Conservation (phyloP, 495 filamentous ascomycete genomes). For the Emericellopsis terricola region DNA sequence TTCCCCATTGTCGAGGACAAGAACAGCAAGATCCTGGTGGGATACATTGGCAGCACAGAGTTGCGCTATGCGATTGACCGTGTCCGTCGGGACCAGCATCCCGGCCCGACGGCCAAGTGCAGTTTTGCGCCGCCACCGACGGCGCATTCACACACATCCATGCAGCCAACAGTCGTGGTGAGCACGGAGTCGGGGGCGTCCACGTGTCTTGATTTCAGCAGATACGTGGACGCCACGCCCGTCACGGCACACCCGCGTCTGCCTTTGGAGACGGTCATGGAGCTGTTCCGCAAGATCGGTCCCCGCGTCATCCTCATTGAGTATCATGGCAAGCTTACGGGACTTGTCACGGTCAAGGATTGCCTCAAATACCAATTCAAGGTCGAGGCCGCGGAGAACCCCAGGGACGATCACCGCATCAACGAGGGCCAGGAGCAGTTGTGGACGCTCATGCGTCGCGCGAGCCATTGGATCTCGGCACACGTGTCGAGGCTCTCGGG, state of each 20-base stretch:
- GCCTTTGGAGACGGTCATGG: conserved; percentile 93
- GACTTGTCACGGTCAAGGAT: conserved; percentile 91
- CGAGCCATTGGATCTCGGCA: conserved; percentile 36
- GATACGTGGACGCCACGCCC: conserved; percentile 80
- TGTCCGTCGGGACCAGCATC: conserved; percentile 55
- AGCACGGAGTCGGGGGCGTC: conserved; percentile 23
- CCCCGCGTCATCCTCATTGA: conserved; percentile 89
- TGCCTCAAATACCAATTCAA: conserved; percentile 97
- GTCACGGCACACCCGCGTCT: conserved; percentile 82
- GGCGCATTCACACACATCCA: conserved; percentile 23
- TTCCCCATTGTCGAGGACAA: conserved; percentile 81
- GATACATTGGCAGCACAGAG: conserved; percentile 92
- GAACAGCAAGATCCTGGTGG: conserved; percentile 52
- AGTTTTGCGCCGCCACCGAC: conserved; percentile 47
- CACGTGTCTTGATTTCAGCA: conserved; percentile 62
- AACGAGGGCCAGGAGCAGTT: conserved; percentile 42
- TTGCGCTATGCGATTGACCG: conserved; percentile 85
- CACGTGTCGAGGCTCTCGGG: conserved; percentile 27
- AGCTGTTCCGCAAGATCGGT: conserved; percentile 96
- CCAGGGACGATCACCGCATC: conserved; percentile 30
- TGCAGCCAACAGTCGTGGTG: conserved; percentile 45
- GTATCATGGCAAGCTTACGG: conserved; percentile 62
- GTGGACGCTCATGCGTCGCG: conserved; percentile 43
- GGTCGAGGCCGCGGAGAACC: conserved; percentile 77
- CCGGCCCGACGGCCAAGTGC: conserved; percentile 47